phyloP scores from a whole-genome alignment of 192 early-diverging fungal genomes.

The Rhizophagus sp. region DNA sequence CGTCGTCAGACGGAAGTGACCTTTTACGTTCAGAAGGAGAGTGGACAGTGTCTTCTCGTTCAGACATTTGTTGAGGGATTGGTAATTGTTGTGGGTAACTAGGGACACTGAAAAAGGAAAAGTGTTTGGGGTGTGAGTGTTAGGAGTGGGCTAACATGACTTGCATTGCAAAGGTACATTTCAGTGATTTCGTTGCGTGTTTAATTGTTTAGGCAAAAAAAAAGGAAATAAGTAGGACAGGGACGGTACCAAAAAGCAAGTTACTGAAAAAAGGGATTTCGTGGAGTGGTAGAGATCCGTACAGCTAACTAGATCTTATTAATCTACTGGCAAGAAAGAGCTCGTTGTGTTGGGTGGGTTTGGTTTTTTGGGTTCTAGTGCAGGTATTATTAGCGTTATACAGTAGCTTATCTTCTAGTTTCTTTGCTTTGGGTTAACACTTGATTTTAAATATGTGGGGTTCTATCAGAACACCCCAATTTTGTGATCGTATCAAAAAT shows the following conservation, averaged over 20 bases:
- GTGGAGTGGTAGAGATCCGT: constrained; percentile 13
- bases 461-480: background rate
- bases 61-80: constrained; percentile 30
- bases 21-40: constrained; percentile 47
- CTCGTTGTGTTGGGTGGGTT: constrained; percentile 22
- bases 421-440: background rate
- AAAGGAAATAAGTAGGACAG: constrained; percentile 29
- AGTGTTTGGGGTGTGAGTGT: constrained; percentile 30
- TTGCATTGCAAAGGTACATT: constrained; percentile 24
- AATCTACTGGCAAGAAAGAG: constrained; percentile 14
- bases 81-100: background rate
- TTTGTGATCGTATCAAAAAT: background rate
- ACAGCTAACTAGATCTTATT: constrained; percentile 13
- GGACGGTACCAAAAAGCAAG: constrained; percentile 28
- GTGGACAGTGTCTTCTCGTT: constrained; percentile 27
- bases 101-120: constrained; percentile 28
- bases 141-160: constrained; percentile 26
- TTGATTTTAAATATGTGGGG: background rate
- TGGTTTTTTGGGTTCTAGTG: background rate
- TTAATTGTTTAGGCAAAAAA: constrained; percentile 21
- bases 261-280: constrained; percentile 30
- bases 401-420: background rate
- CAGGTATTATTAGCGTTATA: no score
- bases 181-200: constrained; percentile 1
- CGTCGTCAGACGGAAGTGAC: constrained; percentile 45